phyloP scores from a whole-genome alignment of 2,329 filamentous ascomycete species.

The Allantophomopsis lycopodina region DNA sequence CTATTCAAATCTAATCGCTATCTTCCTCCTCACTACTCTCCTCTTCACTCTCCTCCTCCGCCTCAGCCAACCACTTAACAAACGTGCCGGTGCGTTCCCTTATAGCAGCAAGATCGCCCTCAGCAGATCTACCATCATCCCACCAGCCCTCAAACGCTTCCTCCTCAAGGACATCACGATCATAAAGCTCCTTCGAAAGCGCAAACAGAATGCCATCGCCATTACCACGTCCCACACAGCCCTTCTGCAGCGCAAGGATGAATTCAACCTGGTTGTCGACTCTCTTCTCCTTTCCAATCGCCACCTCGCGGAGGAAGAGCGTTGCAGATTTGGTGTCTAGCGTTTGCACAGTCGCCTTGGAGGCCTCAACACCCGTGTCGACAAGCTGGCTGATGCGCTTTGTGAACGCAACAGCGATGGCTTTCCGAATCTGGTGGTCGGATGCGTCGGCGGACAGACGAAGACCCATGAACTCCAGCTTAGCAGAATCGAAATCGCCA shows the following conservation, averaged over 20 bases:
- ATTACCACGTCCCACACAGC: conserved; percentile 52
- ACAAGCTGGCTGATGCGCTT: conserved; percentile 65
- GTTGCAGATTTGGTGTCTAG: conserved; percentile 39
- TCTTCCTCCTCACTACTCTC: conserved; percentile 32
- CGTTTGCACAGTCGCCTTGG: conserved; percentile 49
- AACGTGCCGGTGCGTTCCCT: conserved; percentile 63
- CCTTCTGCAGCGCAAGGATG: conserved; percentile 66
- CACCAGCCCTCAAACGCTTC: conserved; percentile 86
- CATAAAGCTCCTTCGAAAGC: conserved; percentile 73
- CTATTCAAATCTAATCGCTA: conserved; percentile 19
- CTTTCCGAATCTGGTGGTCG: conserved; percentile 74
- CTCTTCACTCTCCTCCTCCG: conserved; percentile 57
- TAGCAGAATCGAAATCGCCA: conserved; percentile 66
- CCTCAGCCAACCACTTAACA: conserved; percentile 74
- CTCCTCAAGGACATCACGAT: conserved; percentile 74
- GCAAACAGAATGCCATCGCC: conserved; percentile 60
- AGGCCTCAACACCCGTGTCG: conserved; percentile 40
- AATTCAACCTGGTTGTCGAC: conserved; percentile 75
- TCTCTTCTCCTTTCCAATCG: conserved; percentile 48
- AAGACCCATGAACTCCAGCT: conserved; percentile 87
- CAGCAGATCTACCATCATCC: conserved; percentile 56
- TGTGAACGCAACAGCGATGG: conserved; percentile 75
- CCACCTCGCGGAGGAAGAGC: conserved; percentile 44
- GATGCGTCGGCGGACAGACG: conserved; percentile 84
- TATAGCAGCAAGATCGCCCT: conserved; percentile 53